A percentile compares a stretch with the other conserved stretches of the same genome.
Evolutionary conservation across 1,284 basidiomycete genomes (phyloP).

Genomic region (Trametes sp.): DNA sequence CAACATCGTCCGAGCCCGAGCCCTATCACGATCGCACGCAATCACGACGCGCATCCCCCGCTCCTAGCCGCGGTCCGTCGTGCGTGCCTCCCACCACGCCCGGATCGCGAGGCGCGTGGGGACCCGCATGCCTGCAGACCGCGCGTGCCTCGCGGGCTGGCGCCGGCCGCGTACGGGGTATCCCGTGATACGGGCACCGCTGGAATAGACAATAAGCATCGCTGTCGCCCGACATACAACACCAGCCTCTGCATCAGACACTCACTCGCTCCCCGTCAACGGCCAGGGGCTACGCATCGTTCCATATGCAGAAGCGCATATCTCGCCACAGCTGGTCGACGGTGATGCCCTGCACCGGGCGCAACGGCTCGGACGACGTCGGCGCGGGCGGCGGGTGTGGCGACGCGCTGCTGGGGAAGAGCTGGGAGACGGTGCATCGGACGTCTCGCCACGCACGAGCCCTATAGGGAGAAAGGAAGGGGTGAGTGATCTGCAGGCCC

Average conservation of each 20-base stretch:
- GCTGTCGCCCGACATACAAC: constrained; percentile 11
- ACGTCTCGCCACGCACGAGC: constrained; percentile 73
- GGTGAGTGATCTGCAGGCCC: constrained; percentile 4
- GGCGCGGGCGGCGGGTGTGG: constrained; percentile 42
- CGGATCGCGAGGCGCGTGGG: constrained; percentile 4
- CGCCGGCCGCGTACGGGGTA: constrained; percentile 16
- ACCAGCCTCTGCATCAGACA: neutral
- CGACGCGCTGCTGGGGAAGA: constrained; percentile 53
- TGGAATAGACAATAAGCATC: constrained; percentile 30
- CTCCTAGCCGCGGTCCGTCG: neutral
- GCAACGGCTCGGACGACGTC: constrained; percentile 41
- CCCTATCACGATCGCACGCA: constrained; percentile 23
- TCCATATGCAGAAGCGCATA: constrained; percentile 68
- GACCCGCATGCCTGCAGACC: no score
- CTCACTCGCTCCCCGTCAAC: constrained; percentile 1
- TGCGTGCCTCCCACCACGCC: neutral
- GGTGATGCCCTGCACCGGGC: constrained; percentile 59
- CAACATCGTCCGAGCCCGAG: constrained; percentile 20
- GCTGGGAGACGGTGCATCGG: constrained; percentile 63
- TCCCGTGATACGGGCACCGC: constrained; percentile 26
- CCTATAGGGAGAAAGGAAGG: constrained; percentile 42
- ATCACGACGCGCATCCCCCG: constrained; percentile 14
- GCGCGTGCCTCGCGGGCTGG: constrained; percentile 19
- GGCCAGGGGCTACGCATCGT: constrained; percentile 39
- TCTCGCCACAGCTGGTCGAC: constrained; percentile 74